Conservation (phyloP, 495 filamentous ascomycete species). For the Aspergillus ostianus region DNA sequence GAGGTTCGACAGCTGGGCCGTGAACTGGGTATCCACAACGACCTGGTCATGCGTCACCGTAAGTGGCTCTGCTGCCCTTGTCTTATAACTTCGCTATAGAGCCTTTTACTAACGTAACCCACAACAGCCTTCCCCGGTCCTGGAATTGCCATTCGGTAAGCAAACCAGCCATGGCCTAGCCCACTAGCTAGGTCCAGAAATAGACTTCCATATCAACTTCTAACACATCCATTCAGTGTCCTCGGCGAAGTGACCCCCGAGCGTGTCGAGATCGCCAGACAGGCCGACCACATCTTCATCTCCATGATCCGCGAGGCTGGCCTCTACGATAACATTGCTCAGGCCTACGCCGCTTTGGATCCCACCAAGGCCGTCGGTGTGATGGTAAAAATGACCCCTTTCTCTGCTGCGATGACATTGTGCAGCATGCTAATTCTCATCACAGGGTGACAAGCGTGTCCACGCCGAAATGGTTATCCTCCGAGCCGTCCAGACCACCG, state of each 20-base stretch:
- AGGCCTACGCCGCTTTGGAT: slow-evolving; percentile 81
- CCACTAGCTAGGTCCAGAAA: neutral
- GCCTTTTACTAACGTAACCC: slow-evolving; percentile 13
- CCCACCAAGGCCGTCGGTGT: slow-evolving; percentile 73
- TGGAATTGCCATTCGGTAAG: slow-evolving; percentile 74
- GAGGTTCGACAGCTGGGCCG: slow-evolving; percentile 74
- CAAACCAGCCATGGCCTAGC: neutral
- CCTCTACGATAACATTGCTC: slow-evolving; percentile 75
- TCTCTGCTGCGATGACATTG: neutral
- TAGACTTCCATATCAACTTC: neutral
- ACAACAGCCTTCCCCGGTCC: slow-evolving; percentile 47
- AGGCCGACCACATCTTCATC: slow-evolving; percentile 85
- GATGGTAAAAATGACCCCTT: slow-evolving; percentile 33
- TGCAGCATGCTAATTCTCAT: slow-evolving; percentile 21
- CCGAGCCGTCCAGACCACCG: slow-evolving; percentile 71
- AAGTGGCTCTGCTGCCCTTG: neutral
- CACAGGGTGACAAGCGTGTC: slow-evolving; percentile 64
- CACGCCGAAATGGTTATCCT: slow-evolving; percentile 58
- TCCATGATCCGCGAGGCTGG: slow-evolving; percentile 79
- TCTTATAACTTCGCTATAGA: neutral
- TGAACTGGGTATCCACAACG: slow-evolving; percentile 70
- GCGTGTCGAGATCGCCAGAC: slow-evolving; percentile 73
- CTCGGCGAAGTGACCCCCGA: slow-evolving; percentile 83
- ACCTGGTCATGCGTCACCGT: slow-evolving; percentile 78
- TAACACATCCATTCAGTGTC: slow-evolving; percentile 35